Conservation (phyloP, 345 rosid species). For the Lagerstroemia speciosa region DNA sequence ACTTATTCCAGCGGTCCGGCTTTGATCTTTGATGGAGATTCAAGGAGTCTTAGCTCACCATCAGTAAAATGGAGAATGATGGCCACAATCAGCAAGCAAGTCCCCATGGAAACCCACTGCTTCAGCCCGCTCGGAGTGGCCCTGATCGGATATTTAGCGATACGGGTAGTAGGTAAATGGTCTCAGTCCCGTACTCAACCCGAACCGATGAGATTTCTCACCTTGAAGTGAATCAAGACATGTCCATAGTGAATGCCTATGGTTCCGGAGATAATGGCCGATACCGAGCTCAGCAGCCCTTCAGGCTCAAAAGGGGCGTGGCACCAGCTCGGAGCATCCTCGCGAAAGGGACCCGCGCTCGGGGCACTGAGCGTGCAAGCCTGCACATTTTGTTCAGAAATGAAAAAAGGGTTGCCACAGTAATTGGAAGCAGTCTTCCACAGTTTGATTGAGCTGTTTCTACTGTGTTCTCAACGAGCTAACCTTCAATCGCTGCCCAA, state of each 20-base stretch:
- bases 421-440: background rate
- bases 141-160: constrained; percentile 9
- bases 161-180: background rate
- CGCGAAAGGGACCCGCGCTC: constrained; percentile 29
- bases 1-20: background rate
- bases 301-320: constrained; percentile 60
- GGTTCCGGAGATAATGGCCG: constrained; percentile 54
- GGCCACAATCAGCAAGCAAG: constrained; percentile 29
- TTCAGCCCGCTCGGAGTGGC: constrained; percentile 49
- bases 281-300: constrained; percentile 57
- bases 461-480: background rate
- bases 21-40: background rate
- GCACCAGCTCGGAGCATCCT: constrained; percentile 53
- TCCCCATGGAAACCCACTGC: constrained; percentile 51
- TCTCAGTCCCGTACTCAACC: background rate
- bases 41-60: constrained; percentile 17
- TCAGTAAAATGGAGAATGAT: constrained; percentile 51
- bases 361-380: constrained; percentile 56
- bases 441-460: background rate
- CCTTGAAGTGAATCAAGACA: constrained; percentile 63
- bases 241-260: constrained; percentile 63
- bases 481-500: constrained; percentile 55
- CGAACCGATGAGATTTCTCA: constrained; percentile 9
- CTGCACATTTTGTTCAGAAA: constrained; percentile 16
- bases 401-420: background rate